Conservation (phyloP, 208 protist species). For the Trypanosoma vivax region DNA sequence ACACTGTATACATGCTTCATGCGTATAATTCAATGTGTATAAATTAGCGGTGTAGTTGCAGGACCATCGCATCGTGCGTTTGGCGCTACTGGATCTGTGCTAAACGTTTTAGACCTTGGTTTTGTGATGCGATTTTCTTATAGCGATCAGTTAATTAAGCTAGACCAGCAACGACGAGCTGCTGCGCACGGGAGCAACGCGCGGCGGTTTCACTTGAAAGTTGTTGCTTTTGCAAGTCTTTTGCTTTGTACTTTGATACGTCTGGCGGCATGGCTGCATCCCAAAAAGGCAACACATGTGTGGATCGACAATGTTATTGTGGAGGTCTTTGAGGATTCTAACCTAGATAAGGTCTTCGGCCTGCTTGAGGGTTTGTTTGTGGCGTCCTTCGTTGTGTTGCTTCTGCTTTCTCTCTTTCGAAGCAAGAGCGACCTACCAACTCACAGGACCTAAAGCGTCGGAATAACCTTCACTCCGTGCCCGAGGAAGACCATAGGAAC, state of each 20-base stretch:
- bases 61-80: too few relatives aligned
- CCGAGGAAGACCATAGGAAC: too few relatives aligned
- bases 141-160: conserved; percentile 24
- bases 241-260: conserved; percentile 11
- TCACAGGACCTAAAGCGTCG: neutral
- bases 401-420: neutral
- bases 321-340: conserved; percentile 56
- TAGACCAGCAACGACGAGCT: conserved; percentile 21
- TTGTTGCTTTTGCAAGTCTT: conserved; percentile 5
- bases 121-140: conserved; percentile 26
- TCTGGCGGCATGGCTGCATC: conserved; percentile 24
- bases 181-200: conserved; percentile 18
- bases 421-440: neutral
- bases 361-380: conserved; percentile 20
- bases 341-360: conserved; percentile 8
- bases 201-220: conserved; percentile 20
- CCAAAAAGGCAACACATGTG: conserved; percentile 26
- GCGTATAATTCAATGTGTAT: neutral
- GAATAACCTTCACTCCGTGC: conserved; percentile 5
- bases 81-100: neutral
- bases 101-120: neutral
- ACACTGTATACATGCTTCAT: neutral
- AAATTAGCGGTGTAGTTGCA: too few relatives aligned
- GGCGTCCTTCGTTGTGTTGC: conserved; percentile 14
- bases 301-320: conserved; percentile 75